Conservation (phyloP, 2,329 filamentous ascomycete genomes). For the Arthroderma uncinatum region DNA sequence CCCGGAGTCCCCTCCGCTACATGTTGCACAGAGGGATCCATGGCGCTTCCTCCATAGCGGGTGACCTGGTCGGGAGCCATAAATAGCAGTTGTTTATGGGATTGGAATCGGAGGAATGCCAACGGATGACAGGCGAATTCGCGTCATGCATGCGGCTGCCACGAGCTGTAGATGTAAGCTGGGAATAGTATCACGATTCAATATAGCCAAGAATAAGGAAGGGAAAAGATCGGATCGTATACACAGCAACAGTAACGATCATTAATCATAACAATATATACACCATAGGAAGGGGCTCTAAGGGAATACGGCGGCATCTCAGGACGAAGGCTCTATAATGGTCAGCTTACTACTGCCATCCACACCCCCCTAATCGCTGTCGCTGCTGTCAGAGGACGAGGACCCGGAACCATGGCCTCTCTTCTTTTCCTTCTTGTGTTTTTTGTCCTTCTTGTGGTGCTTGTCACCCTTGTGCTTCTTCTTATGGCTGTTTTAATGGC, state of each 20-base stretch:
- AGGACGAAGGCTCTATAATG: neutral
- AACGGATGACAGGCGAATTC: neutral
- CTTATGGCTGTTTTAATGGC: constrained; percentile 13
- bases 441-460: constrained; percentile 18
- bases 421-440: constrained; percentile 11
- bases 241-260: neutral
- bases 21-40: neutral
- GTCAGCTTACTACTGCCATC: neutral
- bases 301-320: neutral
- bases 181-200: neutral
- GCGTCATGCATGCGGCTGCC: neutral
- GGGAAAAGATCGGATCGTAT: neutral
- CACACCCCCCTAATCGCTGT: constrained; percentile 12
- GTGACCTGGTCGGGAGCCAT: neutral
- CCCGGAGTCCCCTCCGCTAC: neutral
- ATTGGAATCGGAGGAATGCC: neutral
- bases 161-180: neutral
- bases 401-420: neutral
- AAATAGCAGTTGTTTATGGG: neutral
- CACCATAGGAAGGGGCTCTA: neutral
- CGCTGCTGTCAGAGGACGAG: constrained; percentile 9
- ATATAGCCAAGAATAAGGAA: neutral
- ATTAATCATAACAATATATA: constrained; percentile 5
- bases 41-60: neutral
- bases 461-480: constrained; percentile 22